Percentiles rank a stretch among this genome's conserved stretches.
Evolutionary conservation across 106 monocot genomes (phyloP).

Genomic region (Gastrodia elata): DNA sequence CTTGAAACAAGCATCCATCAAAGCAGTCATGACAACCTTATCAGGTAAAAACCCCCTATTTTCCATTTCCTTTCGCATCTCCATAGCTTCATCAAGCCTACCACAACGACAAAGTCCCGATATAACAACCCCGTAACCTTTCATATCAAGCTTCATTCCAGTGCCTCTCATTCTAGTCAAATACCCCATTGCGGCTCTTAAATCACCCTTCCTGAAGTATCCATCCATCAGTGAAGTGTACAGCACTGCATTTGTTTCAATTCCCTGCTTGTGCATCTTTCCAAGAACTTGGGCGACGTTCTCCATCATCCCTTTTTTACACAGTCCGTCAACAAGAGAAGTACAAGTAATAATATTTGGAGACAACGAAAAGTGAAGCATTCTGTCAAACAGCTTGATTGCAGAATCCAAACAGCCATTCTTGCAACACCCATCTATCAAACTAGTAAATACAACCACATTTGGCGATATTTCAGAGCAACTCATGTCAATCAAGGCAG

Average conservation of each 20-base stretch:
- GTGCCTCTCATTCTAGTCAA: constrained; percentile 3
- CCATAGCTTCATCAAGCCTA: constrained; percentile 11
- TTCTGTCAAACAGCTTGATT: constrained; percentile 9
- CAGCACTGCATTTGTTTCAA: constrained; percentile 10
- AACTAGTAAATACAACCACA: constrained; percentile 7
- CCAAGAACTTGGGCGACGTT: constrained; percentile 1
- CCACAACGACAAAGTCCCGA: constrained; percentile 14
- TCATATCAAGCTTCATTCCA: constrained; percentile 12
- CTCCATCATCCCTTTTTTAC: constrained; percentile 16
- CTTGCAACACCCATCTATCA: constrained; percentile 20
- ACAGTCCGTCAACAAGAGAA: constrained; percentile 10
- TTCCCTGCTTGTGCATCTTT: constrained; percentile 8
- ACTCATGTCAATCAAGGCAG: constrained; percentile 10
- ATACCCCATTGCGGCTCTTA: constrained; percentile 2
- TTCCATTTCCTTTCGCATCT: constrained; percentile 19
- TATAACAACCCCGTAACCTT: constrained; percentile 15
- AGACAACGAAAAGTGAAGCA: not conserved
- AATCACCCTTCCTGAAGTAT: constrained; percentile 10
- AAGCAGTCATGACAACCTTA: constrained; percentile 9
- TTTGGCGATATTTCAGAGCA: constrained; percentile 5
- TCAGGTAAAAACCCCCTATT: constrained; percentile 5
- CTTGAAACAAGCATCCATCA: constrained; percentile 17
- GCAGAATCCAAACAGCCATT: constrained; percentile 1
- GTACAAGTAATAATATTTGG: constrained; percentile 21
- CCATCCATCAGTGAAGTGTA: constrained; percentile 17